A percentile compares a stretch with the other conserved stretches of the same genome.
phyloP scores from a whole-genome alignment of 768 basidiomycete genomes.

The Krasilnikovozyma curviuscula region DNA sequence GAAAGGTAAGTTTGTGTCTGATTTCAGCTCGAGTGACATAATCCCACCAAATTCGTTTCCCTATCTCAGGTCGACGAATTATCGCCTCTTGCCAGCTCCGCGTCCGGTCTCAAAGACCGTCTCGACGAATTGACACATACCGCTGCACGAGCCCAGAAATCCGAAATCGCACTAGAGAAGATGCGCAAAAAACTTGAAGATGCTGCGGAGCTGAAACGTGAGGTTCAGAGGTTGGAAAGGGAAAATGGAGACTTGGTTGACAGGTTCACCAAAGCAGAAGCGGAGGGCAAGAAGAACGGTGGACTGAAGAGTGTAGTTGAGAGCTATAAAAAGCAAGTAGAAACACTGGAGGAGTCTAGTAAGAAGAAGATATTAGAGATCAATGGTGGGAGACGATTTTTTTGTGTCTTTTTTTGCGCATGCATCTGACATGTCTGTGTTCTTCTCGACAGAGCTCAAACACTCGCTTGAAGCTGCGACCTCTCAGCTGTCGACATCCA shows the following conservation, averaged over 20 bases:
- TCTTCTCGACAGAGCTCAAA: too few species aligned
- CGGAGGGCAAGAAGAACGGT: conserved; percentile 47
- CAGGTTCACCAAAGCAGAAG: conserved; percentile 41
- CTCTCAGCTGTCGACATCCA: too few species aligned
- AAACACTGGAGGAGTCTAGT: too few species aligned
- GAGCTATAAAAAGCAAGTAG: too few species aligned
- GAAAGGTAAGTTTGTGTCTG: conserved; percentile 31
- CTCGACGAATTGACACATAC: conserved; percentile 67
- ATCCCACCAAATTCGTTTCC: too few species aligned
- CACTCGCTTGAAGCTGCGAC: too few species aligned
- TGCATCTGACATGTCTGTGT: too few species aligned
- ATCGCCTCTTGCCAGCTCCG: too few species aligned
- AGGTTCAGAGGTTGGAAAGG: conserved; percentile 65
- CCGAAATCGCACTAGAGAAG: conserved; percentile 94
- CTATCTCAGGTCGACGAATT: conserved; percentile 61
- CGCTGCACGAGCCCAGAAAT: conserved; percentile 77
- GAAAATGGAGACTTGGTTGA: conserved; percentile 85
- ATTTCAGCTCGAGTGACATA: too few species aligned
- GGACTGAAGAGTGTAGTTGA: conserved; percentile 36
- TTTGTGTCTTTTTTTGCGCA: too few species aligned
- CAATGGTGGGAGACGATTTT: too few species aligned
- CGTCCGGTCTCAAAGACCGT: not conserved
- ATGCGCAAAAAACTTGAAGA: conserved; percentile 98
- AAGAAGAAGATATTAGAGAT: too few species aligned
- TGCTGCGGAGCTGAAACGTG: conserved; percentile 42